A percentile compares a stretch with the other conserved stretches of the same genome.
These are phyloP conservation scores for Rhodotorula kratochvilovae DNA, from an alignment of 768 basidiomycete species.

Conservation along the genomic window DNA sequence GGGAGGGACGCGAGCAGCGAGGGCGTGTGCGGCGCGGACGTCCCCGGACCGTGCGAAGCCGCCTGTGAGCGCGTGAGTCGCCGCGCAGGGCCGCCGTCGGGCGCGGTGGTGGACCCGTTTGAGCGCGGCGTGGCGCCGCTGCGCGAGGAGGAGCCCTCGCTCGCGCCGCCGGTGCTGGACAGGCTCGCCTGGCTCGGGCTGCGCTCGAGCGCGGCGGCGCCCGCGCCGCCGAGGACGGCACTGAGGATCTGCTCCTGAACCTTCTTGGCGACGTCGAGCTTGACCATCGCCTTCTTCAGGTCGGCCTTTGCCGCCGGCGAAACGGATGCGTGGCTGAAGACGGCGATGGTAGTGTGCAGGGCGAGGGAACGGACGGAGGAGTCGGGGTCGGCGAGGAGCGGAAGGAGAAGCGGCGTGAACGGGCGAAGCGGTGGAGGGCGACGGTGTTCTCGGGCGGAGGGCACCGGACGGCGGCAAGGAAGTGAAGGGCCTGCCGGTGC, in stretches of 20 bases:
- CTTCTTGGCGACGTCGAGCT: conserved; percentile 70
- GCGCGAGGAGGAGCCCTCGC: not conserved
- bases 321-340: conserved; percentile 65
- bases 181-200: conserved; percentile 17
- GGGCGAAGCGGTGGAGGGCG: conserved; percentile 60
- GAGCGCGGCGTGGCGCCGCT: not conserved
- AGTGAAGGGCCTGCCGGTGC: conserved; percentile 28
- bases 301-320: conserved; percentile 84
- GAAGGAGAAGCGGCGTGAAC: conserved; percentile 74
- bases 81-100: not conserved
- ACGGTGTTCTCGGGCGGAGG: not conserved
- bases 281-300: conserved; percentile 83
- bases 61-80: conserved; percentile 9
- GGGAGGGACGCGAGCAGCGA: conserved; percentile 29
- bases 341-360: conserved; percentile 68
- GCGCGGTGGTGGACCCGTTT: not conserved
- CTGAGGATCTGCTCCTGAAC: conserved; percentile 75
- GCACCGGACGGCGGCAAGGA: conserved; percentile 20
- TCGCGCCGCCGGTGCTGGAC: not conserved
- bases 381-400: conserved; percentile 83
- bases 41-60: not conserved
- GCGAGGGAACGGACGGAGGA: conserved; percentile 82
- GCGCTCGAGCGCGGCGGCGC: not conserved
- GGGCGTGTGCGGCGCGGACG: not conserved
- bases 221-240: conserved; percentile 23